Evolutionary conservation across 495 filamentous ascomycete species (phyloP), one percentile per base, ranked within the genome.

Genomic region (Penicillium herquei): DNA sequence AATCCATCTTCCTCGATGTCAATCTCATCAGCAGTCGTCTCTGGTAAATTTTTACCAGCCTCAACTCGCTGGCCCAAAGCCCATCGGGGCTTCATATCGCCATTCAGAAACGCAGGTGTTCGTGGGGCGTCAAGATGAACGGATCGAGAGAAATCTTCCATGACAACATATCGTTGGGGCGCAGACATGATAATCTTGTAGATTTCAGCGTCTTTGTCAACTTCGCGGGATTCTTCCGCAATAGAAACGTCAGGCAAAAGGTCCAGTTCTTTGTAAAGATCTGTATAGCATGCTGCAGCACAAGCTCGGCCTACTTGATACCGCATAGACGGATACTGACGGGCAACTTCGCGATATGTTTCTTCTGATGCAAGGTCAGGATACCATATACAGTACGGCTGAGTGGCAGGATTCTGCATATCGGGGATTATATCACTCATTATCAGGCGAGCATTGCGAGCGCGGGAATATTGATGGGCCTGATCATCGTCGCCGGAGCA

Each of bases 361-460:
- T 66, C 57, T 58, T 76, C 72, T 11, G 40, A 50, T 39, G 72
- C 63, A 21, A 64, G 30, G 0, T 72, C 62, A 10, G 73, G 73
- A 56, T 77, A 53, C 74, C 74, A 77, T 17, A 78, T 71, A 50
- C 73, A 76, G 60, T 78, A 78, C 21, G 74, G 72, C 37, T 66
- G 40, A 11, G 61, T 55, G 17, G 63, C 63, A 30, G 65, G 51
- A 33, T 65, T 39, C 30, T 59, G 45, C 51, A 74, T 64, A 52
- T 65, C 59, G 18, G 72, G 70, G 33, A 76, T 64, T 16, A 54
- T 48, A 52, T 69, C 59, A 64, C 68, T 72, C 71, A 76, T 76
- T 44, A 76, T 73, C 41, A 42, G 49, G 42, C 70, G 68, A 40
- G 72, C 71, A 63, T 71, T 74, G 34, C 40, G 42, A 35, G 57